phyloP scores from a whole-genome alignment of 257 asterid genomes.

The Ballota nigra region DNA sequence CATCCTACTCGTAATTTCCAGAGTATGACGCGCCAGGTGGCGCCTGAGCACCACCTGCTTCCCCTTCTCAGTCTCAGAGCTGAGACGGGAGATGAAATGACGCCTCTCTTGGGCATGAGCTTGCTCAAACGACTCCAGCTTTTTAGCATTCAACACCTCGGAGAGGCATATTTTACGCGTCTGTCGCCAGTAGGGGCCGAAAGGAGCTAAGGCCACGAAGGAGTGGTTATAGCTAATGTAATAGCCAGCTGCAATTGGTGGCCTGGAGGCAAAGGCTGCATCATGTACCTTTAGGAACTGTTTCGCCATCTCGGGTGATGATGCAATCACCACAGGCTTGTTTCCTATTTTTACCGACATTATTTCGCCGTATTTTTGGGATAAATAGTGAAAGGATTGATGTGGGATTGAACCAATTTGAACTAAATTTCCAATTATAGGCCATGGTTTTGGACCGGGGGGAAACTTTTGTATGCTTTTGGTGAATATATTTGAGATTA shows the following conservation, averaged over 20 bases:
- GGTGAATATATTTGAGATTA: conserved; percentile 16
- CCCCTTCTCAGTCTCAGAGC: conserved; percentile 13
- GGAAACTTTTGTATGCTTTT: neutral
- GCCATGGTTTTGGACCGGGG: conserved; percentile 34
- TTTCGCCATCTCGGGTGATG: conserved; percentile 17
- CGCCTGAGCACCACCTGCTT: conserved; percentile 26
- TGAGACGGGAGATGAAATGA: conserved; percentile 22
- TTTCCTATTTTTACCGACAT: conserved; percentile 35
- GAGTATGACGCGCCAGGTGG: conserved; percentile 17
- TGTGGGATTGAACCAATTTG: conserved; percentile 16
- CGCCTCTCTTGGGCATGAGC: conserved; percentile 28
- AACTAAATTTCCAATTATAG: conserved; percentile 33
- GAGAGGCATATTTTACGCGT: conserved; percentile 2
- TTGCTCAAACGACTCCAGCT: conserved; percentile 28
- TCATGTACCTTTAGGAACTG: neutral
- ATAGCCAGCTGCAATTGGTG: neutral
- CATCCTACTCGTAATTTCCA: conserved; percentile 28
- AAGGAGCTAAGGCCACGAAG: neutral
- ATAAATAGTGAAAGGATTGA: conserved; percentile 13
- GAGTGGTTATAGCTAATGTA: neutral
- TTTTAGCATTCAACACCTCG: conserved; percentile 26
- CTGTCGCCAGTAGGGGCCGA: conserved; percentile 35
- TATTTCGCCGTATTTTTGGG: conserved; percentile 31
- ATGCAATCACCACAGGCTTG: conserved; percentile 29
- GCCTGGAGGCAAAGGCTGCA: neutral